These are phyloP conservation scores for Paramyrothecium sp. DNA, from an alignment of 2,329 filamentous ascomycete species.

Conservation along the genomic window DNA sequence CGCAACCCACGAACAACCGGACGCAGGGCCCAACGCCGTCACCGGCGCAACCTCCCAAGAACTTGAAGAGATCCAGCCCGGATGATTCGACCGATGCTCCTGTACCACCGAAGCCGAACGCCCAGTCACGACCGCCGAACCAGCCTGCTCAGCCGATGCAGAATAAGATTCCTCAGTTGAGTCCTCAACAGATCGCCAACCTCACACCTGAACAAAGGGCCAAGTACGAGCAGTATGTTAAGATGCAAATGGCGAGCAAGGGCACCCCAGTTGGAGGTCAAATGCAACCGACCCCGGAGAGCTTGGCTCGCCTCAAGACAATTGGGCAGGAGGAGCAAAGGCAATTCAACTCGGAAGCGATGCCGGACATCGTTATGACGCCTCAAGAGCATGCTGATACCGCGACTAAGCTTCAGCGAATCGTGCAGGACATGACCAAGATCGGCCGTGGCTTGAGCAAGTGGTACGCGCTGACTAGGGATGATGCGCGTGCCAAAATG, in stretches of 20 bases:
- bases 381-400: constrained; percentile 43
- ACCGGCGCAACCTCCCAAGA: constrained; percentile 38
- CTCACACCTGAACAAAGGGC: constrained; percentile 44
- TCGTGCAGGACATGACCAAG: constrained; percentile 40
- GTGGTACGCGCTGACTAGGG: constrained; percentile 48
- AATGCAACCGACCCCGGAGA: constrained; percentile 17
- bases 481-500: constrained; percentile 48
- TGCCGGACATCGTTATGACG: constrained; percentile 46
- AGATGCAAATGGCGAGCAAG: constrained; percentile 24
- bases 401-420: constrained; percentile 38
- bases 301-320: constrained; percentile 28
- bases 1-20: constrained; percentile 29
- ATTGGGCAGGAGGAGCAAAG: constrained; percentile 40
- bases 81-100: constrained; percentile 39
- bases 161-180: constrained; percentile 21
- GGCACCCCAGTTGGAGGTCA: constrained; percentile 11
- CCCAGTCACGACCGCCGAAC: constrained; percentile 17
- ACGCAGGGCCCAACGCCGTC: constrained; percentile 33
- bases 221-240: constrained; percentile 39
- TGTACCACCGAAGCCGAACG: constrained; percentile 13
- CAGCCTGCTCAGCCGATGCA: constrained; percentile 20
- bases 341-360: constrained; percentile 34
- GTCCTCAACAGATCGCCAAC: constrained; percentile 33
- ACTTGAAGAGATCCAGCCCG: constrained; percentile 48
- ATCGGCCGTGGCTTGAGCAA: constrained; percentile 41